Evolutionary conservation across 495 filamentous ascomycete species (phyloP).

Genomic region (Xylaria telfairii): DNA sequence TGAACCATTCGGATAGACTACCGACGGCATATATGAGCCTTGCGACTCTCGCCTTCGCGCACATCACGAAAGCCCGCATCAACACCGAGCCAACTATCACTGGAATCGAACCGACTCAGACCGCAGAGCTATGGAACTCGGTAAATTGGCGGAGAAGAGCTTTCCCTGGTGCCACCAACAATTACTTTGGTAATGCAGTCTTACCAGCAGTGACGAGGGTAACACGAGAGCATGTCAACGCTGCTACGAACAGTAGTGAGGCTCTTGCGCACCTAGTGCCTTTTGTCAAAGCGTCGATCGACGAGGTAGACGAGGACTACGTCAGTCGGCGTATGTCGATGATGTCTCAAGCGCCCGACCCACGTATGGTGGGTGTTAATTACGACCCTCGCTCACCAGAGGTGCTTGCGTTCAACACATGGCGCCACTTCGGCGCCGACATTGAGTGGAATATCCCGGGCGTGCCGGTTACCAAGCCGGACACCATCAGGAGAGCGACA

Average conservation of each 20-base stretch:
- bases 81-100: conserved; percentile 32
- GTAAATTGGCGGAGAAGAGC: conserved; percentile 43
- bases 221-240: conserved; percentile 25
- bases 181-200: conserved; percentile 45
- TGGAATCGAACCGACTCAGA: conserved; percentile 26
- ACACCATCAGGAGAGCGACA: conserved; percentile 41
- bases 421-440: conserved; percentile 45
- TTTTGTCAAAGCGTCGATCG: conserved; percentile 36
- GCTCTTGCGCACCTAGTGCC: conserved; percentile 34
- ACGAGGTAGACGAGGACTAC: conserved; percentile 41
- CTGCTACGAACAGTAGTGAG: conserved; percentile 31
- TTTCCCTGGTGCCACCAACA: conserved; percentile 37
- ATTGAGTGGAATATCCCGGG: conserved; percentile 43
- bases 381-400: conserved; percentile 43
- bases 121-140: conserved; percentile 39
- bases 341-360: conserved; percentile 41
- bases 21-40: conserved; percentile 43
- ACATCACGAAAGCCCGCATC: conserved; percentile 38
- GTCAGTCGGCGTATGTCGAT: conserved; percentile 38
- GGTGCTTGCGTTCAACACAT: conserved; percentile 42
- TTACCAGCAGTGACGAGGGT: conserved; percentile 35
- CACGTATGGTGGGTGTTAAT: conserved; percentile 41
- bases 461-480: conserved; percentile 38
- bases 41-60: conserved; percentile 39
- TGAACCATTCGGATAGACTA: conserved; percentile 28